These are phyloP conservation scores for Collybiopsis confluens DNA, from an alignment of 768 basidiomycete species.

Conservation along the genomic window DNA sequence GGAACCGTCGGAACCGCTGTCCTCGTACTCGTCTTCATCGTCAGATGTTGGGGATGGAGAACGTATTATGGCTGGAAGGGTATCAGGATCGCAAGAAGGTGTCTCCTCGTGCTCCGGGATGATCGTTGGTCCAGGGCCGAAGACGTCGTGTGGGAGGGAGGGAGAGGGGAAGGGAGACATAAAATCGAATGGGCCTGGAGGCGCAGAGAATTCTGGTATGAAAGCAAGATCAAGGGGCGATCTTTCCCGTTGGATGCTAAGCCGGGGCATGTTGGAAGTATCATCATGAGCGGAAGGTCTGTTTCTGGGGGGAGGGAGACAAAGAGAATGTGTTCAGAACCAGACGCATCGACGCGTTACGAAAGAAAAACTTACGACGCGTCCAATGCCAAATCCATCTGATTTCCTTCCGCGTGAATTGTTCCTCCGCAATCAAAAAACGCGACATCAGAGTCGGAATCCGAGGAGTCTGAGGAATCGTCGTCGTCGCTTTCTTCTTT, in stretches of 20 bases:
- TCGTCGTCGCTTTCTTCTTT: neutral
- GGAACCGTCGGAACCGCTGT: slow-evolving; percentile 31
- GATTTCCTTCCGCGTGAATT: too few relatives aligned
- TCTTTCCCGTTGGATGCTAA: too few relatives aligned
- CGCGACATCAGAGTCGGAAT: slow-evolving; percentile 20
- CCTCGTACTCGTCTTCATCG: slow-evolving; percentile 24
- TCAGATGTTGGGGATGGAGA: too few relatives aligned
- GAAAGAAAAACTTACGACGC: neutral
- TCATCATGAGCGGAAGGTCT: neutral
- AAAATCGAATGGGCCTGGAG: neutral
- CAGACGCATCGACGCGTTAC: neutral
- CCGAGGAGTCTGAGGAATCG: slow-evolving; percentile 15
- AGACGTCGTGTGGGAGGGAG: neutral
- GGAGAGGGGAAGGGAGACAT: neutral
- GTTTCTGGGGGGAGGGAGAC: neutral
- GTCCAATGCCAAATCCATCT: neutral
- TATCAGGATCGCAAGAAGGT: neutral
- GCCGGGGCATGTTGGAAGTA: neutral
- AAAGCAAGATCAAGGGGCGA: too few relatives aligned
- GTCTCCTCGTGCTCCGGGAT: neutral
- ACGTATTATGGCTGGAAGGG: neutral
- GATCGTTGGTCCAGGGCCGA: neutral
- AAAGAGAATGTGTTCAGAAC: neutral
- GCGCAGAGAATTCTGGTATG: neutral
- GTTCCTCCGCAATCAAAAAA: slow-evolving; percentile 4